Evolutionary conservation across 208 protist species (phyloP), one percentile per base, ranked within the genome.

Genomic region (Leishmania tropica): DNA sequence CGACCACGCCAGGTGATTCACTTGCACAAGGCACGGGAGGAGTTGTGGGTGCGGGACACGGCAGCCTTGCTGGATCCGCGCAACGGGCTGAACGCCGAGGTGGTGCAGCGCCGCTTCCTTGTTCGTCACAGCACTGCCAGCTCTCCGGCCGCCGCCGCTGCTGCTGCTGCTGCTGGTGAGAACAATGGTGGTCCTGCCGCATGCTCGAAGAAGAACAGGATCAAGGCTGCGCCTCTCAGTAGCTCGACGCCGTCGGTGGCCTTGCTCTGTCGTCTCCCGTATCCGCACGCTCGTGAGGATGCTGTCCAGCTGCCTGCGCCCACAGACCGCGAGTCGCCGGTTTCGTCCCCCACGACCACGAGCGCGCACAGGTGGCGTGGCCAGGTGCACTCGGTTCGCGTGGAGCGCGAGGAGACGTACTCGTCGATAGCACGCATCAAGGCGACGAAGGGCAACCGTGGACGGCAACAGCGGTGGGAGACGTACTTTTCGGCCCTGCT

Each of bases 1-100:
- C 87, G 70, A 58, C 96, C 96, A 28, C 87, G 84, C 28, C 87
- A 92, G 75, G 90, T 96, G 45, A 82, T 98, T 65, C 93, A 98
- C 79, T 81, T 97, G 31, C 75, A 91, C 77, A 88, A 83, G 81
- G 82, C 80, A 51, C 67, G 65, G 62, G 83, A 89, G 79, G 80
- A 81, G 75, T 75, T 81, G 28, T 95, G 90, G 92, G 89, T 84
- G 60, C 79, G 87, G 40, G 78, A 91, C 60, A 83, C 80, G 13
- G 80, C 77, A 35, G 53, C 71, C 31, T 81, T 94, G 62, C 83
- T 93, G 82, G 78, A 91, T 72, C 88, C 90, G 13, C 65, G 75
- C 8, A 87, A 90, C 56, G 93, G 93, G 7, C 89, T 96, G 4
- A 96, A 96, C 83, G 84, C 85, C 1, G 81, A 89, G 17, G 90